Evolutionary conservation across 345 rosid genomes (phyloP), one percentile per base, ranked within the genome.

Genomic region (Kandelia obovata): DNA sequence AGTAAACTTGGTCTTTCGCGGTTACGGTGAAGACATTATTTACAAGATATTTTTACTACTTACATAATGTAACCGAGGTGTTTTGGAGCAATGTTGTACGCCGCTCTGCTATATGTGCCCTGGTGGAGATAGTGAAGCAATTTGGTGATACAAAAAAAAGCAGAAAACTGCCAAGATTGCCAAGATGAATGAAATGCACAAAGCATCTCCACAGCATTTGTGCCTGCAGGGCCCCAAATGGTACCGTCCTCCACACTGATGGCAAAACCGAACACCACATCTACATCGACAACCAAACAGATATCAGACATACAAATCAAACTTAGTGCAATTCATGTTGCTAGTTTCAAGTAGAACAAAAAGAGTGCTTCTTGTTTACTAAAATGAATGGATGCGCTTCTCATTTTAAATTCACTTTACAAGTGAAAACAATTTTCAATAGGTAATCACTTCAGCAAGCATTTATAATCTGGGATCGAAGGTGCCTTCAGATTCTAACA

Each of bases 191-290:
- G 51, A 2, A 26, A 52, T 5, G 56, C 51, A 51, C 30, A 57
- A 7, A 7, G 51, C 51, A 20, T 65, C 61, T 58, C 73, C 66
- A 64, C 78, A 75, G 5, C 47, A 27, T 32, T 64, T 64, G 66
- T 69, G 69, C 61, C 27, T 74, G 52, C 78, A 74, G 4, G 61
- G 70, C 1, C 78, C 78, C 27, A 58, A 68, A 59, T 74, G 78
- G 27, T 23, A 46, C 20, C 73, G 51, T 10, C 73, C 78, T 63
- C 78, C 78, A 31, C 78, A 75, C 37, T 69, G 53, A 32, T 75
- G 73, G 66, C 78, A 75, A 58, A 75, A 75, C 16, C 53, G 73
- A 64, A 58, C 70, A 1, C 78, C 78, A 1, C 78, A 75, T 52
- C 78, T 75, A 65, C 78, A 64, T 58, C 46, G 3, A 60, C 26